These are phyloP conservation scores for Kodamaea kakaduensis DNA, from an alignment of 805 yeast genomes.

Conservation along the genomic window DNA sequence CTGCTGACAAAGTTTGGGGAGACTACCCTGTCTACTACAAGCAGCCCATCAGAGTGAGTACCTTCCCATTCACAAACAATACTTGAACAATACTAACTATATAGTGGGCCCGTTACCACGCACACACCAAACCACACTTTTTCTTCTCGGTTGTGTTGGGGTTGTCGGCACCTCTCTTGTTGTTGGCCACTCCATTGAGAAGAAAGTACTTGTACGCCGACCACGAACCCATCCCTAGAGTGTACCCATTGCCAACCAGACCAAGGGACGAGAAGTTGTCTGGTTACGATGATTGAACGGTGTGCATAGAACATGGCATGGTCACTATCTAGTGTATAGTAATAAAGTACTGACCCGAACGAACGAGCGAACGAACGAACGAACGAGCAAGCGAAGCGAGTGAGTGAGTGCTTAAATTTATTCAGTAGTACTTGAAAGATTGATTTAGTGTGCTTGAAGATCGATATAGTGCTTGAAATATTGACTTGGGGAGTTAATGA, in stretches of 20 bases:
- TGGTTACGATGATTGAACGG: constrained; percentile 66
- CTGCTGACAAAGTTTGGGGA: constrained; percentile 41
- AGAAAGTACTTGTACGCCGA: constrained; percentile 63
- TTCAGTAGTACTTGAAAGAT: too few species aligned
- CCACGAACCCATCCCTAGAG: constrained; percentile 61
- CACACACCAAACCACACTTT: constrained; percentile 72
- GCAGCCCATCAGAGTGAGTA: constrained; percentile 61
- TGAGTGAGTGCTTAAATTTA: too few species aligned
- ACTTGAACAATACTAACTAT: constrained; percentile 14
- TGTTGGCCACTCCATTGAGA: constrained; percentile 64
- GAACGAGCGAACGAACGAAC: too few species aligned
- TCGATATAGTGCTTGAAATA: too few species aligned
- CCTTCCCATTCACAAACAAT: background rate
- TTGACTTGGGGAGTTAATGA: too few species aligned
- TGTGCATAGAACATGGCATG: too few species aligned
- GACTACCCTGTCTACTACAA: constrained; percentile 56
- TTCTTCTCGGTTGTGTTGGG: constrained; percentile 65
- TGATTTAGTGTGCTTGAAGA: too few species aligned
- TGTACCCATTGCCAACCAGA: constrained; percentile 54
- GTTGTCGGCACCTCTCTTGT: constrained; percentile 60
- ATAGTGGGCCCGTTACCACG: constrained; percentile 73
- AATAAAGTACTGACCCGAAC: too few species aligned
- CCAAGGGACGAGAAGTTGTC: constrained; percentile 44
- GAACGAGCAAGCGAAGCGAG: too few species aligned
- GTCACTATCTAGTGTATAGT: too few species aligned